Conservation (phyloP, 169 alveolate genomes). For the Eimeria acervulina region DNA sequence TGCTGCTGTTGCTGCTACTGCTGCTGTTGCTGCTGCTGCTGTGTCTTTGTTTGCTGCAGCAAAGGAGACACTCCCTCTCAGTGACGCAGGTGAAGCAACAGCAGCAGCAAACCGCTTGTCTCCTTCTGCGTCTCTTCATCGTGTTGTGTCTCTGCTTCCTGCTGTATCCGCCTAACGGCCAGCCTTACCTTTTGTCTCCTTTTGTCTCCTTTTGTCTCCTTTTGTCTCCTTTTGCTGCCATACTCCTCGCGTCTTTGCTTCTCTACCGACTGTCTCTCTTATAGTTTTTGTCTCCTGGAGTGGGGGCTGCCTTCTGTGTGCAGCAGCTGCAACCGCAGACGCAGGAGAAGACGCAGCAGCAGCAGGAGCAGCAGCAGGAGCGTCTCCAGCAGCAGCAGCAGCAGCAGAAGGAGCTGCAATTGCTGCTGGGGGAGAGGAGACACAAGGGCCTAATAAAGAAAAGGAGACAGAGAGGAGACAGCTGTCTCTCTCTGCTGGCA, state of each 20-base stretch:
- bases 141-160: background rate
- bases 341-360: constrained; percentile 15
- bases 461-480: background rate
- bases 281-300: background rate
- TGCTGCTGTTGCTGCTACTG: background rate
- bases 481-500: background rate
- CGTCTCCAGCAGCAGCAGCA: background rate
- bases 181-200: no score
- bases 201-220: background rate
- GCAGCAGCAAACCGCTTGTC: constrained; percentile 20
- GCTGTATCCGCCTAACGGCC: background rate
- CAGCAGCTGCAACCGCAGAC: constrained; percentile 17
- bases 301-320: background rate
- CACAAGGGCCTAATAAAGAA: background rate
- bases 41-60: constrained; percentile 4
- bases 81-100: background rate
- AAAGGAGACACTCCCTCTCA: constrained; percentile 16
- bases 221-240: background rate
- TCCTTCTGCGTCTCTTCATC: background rate
- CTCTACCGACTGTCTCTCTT: background rate
- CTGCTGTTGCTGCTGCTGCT: constrained; percentile 10
- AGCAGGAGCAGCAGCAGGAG: background rate
- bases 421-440: background rate
- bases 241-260: no score
- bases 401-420: background rate